Percentiles rank a stretch among this genome's conserved stretches.
Evolutionary conservation across 1,284 basidiomycete genomes (phyloP).

Genomic region (Fomitopsis betulina): DNA sequence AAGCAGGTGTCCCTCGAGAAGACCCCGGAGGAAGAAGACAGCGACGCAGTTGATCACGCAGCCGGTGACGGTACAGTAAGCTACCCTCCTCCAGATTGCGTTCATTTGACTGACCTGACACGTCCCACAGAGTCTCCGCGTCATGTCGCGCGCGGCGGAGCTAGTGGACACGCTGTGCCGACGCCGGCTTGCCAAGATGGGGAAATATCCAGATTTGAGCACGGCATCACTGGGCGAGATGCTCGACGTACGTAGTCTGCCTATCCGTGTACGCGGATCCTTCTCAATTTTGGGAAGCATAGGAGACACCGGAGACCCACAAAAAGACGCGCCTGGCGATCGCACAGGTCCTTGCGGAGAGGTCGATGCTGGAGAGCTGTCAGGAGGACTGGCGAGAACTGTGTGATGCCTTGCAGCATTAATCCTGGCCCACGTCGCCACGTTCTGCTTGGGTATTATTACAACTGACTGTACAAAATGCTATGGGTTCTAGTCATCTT

Average conservation of each 20-base stretch:
- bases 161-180: conserved; percentile 6
- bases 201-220: conserved; percentile 12
- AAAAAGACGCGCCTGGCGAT: conserved; percentile 35
- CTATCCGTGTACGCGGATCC: not conserved
- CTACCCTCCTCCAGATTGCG: too few species aligned
- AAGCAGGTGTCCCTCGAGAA: not conserved
- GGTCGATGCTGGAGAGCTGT: conserved; percentile 42
- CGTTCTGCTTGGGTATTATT: not conserved
- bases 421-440: too few species aligned
- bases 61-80: not conserved
- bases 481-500: conserved; percentile 21
- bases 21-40: not conserved
- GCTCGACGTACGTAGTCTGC: conserved; percentile 34
- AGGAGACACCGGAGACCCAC: not conserved
- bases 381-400: conserved; percentile 34
- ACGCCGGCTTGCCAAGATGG: conserved; percentile 7
- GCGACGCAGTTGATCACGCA: not conserved
- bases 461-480: not conserved
- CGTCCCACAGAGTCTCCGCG: not conserved
- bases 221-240: conserved; percentile 32
- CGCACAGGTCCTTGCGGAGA: conserved; percentile 35
- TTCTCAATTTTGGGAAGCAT: conserved; percentile 18
- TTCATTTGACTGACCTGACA: not conserved
- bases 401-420: not conserved
- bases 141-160: not conserved